Conservation (phyloP, 495 filamentous ascomycete species). For the Lindgomyces ingoldianus region DNA sequence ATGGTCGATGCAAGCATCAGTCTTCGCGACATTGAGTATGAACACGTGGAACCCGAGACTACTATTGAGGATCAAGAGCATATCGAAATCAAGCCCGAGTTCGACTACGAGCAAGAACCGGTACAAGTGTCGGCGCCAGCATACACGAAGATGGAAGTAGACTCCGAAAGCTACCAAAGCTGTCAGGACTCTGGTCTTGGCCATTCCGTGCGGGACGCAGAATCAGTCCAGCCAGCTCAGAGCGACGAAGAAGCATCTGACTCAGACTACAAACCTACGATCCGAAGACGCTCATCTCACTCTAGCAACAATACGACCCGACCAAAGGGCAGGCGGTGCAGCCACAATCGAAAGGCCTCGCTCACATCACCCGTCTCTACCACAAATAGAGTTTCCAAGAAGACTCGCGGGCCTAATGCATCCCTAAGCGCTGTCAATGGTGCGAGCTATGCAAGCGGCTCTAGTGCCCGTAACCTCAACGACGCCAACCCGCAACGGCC, state of each 20-base stretch:
- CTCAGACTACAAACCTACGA: conserved; percentile 33
- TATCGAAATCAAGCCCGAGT: conserved; percentile 31
- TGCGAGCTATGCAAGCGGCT: not conserved
- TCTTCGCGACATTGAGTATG: conserved; percentile 37
- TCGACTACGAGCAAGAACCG: conserved; percentile 23
- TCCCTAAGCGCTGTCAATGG: conserved; percentile 12
- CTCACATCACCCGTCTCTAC: not conserved
- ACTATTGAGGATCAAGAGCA: conserved; percentile 23
- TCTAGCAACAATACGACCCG: conserved; percentile 22
- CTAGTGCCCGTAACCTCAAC: no score
- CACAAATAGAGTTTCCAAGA: conserved; percentile 8
- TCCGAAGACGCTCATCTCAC: conserved; percentile 23
- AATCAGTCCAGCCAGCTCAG: conserved; percentile 31
- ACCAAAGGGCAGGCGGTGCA: conserved; percentile 5
- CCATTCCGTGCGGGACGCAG: conserved; percentile 30
- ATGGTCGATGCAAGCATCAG: conserved; percentile 15
- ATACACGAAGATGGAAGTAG: conserved; percentile 11
- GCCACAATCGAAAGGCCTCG: conserved; percentile 10
- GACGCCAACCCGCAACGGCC: conserved; percentile 50
- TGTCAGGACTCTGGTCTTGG: conserved; percentile 28
- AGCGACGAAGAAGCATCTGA: conserved; percentile 29
- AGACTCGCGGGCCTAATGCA: conserved; percentile 2
- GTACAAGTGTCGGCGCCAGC: not conserved
- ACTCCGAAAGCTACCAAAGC: conserved; percentile 11
- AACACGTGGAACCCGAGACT: conserved; percentile 29